Percentiles rank a stretch among this genome's conserved stretches.
Conservation (phyloP, 345 rosid species). For the Excoecaria agallocha region DNA sequence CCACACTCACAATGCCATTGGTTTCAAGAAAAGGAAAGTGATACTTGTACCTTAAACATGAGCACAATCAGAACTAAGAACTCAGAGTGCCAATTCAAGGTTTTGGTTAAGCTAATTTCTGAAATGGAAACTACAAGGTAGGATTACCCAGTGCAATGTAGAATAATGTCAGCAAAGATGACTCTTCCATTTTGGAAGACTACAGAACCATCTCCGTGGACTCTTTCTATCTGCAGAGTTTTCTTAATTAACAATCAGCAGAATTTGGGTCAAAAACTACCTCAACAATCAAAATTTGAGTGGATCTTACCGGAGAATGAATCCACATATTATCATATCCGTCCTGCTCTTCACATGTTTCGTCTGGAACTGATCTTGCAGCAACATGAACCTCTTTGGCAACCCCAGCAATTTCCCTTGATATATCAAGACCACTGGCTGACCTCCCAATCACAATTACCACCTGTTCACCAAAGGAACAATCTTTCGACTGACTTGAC, state of each 20-base stretch:
- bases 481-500: neutral
- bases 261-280: neutral
- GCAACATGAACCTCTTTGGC: slow-evolving; percentile 86
- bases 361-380: slow-evolving; percentile 50
- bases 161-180: slow-evolving; percentile 51
- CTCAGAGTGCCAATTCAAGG: neutral
- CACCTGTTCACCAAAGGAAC: slow-evolving; percentile 33
- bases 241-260: neutral
- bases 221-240: slow-evolving; percentile 54
- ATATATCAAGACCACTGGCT: slow-evolving; percentile 66
- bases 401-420: slow-evolving; percentile 58
- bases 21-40: slow-evolving; percentile 85
- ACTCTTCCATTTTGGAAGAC: slow-evolving; percentile 53
- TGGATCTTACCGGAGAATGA: slow-evolving; percentile 71
- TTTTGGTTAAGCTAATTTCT: neutral
- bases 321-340: slow-evolving; percentile 58
- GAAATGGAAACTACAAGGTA: neutral
- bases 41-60: slow-evolving; percentile 62
- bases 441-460: slow-evolving; percentile 67
- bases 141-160: slow-evolving; percentile 79
- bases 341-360: slow-evolving; percentile 35
- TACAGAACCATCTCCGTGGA: slow-evolving; percentile 57
- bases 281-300: neutral
- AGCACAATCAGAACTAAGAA: neutral
- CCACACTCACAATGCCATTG: slow-evolving; percentile 55